phyloP scores from a whole-genome alignment of 352 stramenopile genomes.

The Globisporangium paroecandrum region DNA sequence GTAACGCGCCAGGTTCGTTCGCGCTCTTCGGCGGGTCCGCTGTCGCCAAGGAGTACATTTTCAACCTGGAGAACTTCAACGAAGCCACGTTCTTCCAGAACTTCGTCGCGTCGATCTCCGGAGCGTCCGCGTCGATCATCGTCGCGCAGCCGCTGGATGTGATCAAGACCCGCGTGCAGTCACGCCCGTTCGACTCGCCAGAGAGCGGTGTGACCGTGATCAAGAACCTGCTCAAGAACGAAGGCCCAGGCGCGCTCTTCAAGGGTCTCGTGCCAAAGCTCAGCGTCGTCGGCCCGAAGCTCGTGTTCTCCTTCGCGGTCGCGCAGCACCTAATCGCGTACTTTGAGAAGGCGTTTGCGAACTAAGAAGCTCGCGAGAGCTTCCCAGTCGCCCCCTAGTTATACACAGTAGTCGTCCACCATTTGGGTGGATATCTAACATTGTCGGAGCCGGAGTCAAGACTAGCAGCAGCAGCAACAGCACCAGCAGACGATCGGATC shows the following conservation, averaged over 20 bases:
- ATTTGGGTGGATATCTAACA: slow-evolving; percentile 21
- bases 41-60: slow-evolving; percentile 88
- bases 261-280: slow-evolving; percentile 95
- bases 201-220: slow-evolving; percentile 90
- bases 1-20: slow-evolving; percentile 94
- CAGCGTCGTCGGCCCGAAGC: slow-evolving; percentile 93
- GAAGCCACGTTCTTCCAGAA: slow-evolving; percentile 91
- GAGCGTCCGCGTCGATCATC: slow-evolving; percentile 80
- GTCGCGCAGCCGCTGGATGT: slow-evolving; percentile 93
- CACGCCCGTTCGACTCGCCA: slow-evolving; percentile 91
- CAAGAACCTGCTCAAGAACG: slow-evolving; percentile 90
- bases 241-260: slow-evolving; percentile 91
- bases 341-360: slow-evolving; percentile 85
- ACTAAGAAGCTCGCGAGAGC: slow-evolving; percentile 9
- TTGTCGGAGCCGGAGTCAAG: slow-evolving; percentile 8
- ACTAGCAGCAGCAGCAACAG: not conserved
- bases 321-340: slow-evolving; percentile 94
- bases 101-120: slow-evolving; percentile 84
- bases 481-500: not conserved
- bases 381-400: slow-evolving; percentile 1
- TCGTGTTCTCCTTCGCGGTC: slow-evolving; percentile 96
- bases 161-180: slow-evolving; percentile 95
- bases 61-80: slow-evolving; percentile 88
- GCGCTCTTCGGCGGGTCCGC: slow-evolving; percentile 93
- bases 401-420: slow-evolving; percentile 18